phyloP scores from a whole-genome alignment of 305 asterid genomes.

The Fraxinus sp. region DNA sequence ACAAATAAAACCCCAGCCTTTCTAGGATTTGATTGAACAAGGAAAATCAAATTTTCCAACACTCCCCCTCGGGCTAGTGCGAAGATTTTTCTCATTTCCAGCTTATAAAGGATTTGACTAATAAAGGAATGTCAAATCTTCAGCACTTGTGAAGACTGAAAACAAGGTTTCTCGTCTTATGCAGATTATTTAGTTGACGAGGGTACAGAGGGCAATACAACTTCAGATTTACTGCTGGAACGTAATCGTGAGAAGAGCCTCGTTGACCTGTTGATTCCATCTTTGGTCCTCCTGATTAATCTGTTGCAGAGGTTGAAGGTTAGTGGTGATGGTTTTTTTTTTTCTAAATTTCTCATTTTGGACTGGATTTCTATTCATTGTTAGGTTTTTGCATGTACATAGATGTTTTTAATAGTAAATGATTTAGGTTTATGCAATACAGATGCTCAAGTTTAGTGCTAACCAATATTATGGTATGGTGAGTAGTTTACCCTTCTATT shows the following conservation, averaged over 20 bases:
- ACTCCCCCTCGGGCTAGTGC: not conserved
- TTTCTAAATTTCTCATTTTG: not conserved
- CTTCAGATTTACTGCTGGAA: slow-evolving; percentile 88
- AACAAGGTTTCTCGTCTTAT: slow-evolving; percentile 27
- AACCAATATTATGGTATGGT: not conserved
- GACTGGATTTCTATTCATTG: not conserved
- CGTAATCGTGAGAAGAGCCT: slow-evolving; percentile 91
- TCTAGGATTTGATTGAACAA: not conserved
- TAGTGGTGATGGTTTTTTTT: not conserved
- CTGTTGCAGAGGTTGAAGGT: slow-evolving; percentile 79
- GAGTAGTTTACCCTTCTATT: not conserved
- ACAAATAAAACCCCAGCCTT: not conserved
- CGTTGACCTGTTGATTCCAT: slow-evolving; percentile 79
- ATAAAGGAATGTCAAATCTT: not conserved
- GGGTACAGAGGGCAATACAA: slow-evolving; percentile 82
- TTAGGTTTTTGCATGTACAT: not conserved
- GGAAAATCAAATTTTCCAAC: not conserved
- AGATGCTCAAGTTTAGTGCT: not conserved
- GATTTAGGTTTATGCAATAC: not conserved
- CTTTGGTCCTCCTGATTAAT: slow-evolving; percentile 74
- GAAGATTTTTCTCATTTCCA: not conserved
- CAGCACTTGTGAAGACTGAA: not conserved
- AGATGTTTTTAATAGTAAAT: not conserved
- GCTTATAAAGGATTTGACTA: not conserved
- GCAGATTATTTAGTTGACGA: slow-evolving; percentile 97